Evolutionary conservation across 805 yeast species (phyloP).

Genomic region (Wickerhamomyces hampshirensis): DNA sequence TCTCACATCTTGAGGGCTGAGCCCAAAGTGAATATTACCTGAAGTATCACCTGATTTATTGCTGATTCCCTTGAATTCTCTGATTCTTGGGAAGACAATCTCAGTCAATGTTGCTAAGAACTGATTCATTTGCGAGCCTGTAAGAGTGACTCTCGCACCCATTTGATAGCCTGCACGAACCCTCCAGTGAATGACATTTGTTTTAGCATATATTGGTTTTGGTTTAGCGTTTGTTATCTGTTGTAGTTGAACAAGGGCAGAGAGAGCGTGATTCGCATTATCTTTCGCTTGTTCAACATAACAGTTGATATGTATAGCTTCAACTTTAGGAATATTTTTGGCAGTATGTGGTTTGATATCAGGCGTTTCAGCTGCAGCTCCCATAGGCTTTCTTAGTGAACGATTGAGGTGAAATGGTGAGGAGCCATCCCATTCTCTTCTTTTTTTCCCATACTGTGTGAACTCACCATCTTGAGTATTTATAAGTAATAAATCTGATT

Average conservation of each 20-base stretch:
- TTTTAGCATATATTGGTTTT: constrained; percentile 61
- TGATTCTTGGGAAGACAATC: constrained; percentile 86
- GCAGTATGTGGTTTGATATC: constrained; percentile 65
- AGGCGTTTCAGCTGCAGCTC: constrained; percentile 68
- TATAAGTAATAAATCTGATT: constrained; percentile 73
- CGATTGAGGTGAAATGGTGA: constrained; percentile 89
- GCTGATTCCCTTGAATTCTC: constrained; percentile 78
- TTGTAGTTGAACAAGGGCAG: constrained; percentile 76
- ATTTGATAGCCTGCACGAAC: constrained; percentile 83
- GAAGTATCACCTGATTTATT: constrained; percentile 74
- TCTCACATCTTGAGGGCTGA: constrained; percentile 69
- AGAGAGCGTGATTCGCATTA: constrained; percentile 65
- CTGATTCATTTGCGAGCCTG: constrained; percentile 80
- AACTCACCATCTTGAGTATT: constrained; percentile 65
- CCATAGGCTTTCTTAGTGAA: constrained; percentile 69
- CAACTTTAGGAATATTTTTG: constrained; percentile 67
- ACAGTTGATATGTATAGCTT: constrained; percentile 67
- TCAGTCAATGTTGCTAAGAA: constrained; percentile 85
- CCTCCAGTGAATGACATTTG: constrained; percentile 82
- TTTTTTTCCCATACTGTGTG: constrained; percentile 56
- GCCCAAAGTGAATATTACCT: constrained; percentile 85
- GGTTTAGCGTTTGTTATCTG: constrained; percentile 95
- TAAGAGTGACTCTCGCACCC: constrained; percentile 80
- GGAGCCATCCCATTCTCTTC: constrained; percentile 79
- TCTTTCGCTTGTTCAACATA: constrained; percentile 69